Base-by-base conservation (phyloP, 345 rosid genomes). In the Punica granatum region DNA sequence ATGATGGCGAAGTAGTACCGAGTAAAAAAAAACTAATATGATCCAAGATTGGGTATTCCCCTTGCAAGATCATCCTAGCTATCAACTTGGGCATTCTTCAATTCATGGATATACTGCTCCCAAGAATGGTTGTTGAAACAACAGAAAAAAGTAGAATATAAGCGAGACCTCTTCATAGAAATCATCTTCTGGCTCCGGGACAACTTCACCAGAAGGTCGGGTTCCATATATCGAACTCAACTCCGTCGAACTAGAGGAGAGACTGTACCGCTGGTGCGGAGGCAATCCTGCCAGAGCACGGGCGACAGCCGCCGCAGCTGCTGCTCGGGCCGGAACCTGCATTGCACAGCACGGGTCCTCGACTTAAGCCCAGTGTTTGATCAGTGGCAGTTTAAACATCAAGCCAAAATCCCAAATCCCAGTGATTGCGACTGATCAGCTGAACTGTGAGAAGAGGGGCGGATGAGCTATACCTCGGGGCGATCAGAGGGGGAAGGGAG, bases 291-390 rank as follows among this genome's bases (percentile, higher is more conserved):
- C 89, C 71, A 94, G 82, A 63, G 87, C 97, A 75, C 96, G 93
- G 41, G 99, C 98, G 73, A 94, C 97, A 62, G 88, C 96, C 23
- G 99, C 99, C 5, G 99, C 99, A 16, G 99, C 99, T 0, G 90
- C 92, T 60, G 97, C 98, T 77, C 97, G 85, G 43, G 97, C 92
- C 15, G 99, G 99, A 81, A 95, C 92, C 99, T 95, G 73, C 62
- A 77, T 65, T 56, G 64, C 41, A 67, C 34, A 30, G 34, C 60
- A 26, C 16, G 18, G 61, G 26, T 14, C 61, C 18, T 12, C 7
- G 30, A 14, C 61, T 26, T 28, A 30, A 0, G 19, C 15, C 15
- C 33, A 30, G 61, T 26, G 61, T n/a, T 6, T 26, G 41, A 66
- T 49, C 60, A 46, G 16, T 53, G 58, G 23, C 23, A 2, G 58